Conservation (phyloP, 768 basidiomycete genomes). For the Mycena olivaceomarginata region DNA sequence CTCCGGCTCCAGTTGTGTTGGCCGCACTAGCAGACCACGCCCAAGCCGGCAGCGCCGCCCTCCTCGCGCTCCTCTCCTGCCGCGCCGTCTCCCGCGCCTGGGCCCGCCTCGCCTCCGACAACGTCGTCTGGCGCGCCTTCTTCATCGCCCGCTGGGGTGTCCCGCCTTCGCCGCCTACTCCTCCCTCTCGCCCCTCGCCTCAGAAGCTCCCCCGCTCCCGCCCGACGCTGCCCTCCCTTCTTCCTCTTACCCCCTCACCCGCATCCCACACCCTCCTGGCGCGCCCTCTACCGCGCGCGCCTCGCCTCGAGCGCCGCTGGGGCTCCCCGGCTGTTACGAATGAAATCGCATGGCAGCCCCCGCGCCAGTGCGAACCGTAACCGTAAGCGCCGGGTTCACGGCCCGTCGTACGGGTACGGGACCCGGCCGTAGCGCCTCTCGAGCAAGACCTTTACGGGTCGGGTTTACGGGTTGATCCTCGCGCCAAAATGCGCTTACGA, state of each 20-base stretch:
- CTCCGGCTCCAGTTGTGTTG: conserved; percentile 37
- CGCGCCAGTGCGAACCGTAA: too few species aligned
- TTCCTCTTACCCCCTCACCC: too few species aligned
- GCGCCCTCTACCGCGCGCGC: background rate
- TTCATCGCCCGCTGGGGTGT: conserved; percentile 65
- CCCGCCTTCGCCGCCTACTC: background rate
- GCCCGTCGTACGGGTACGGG: too few species aligned
- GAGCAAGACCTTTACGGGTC: too few species aligned
- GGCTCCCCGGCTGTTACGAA: conserved; percentile 10
- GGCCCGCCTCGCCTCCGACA: conserved; percentile 81
- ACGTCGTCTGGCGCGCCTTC: conserved; percentile 85
- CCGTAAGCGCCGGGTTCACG: too few species aligned
- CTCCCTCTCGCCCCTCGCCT: background rate
- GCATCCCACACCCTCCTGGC: too few species aligned
- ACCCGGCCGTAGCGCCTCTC: too few species aligned
- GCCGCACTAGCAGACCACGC: conserved; percentile 34
- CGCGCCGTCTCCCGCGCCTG: conserved; percentile 76
- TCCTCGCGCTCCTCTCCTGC: conserved; percentile 67
- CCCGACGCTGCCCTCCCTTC: conserved; percentile 10
- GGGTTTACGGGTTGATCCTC: too few species aligned
- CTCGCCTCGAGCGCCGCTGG: conserved; percentile 68
- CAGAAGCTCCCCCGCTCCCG: conserved; percentile 43
- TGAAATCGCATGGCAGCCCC: conserved; percentile 67
- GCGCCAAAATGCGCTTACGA: too few species aligned
- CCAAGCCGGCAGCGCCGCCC: conserved; percentile 40